phyloP scores from a whole-genome alignment of 192 early-diverging fungal species.

The Coemansia sp. region DNA sequence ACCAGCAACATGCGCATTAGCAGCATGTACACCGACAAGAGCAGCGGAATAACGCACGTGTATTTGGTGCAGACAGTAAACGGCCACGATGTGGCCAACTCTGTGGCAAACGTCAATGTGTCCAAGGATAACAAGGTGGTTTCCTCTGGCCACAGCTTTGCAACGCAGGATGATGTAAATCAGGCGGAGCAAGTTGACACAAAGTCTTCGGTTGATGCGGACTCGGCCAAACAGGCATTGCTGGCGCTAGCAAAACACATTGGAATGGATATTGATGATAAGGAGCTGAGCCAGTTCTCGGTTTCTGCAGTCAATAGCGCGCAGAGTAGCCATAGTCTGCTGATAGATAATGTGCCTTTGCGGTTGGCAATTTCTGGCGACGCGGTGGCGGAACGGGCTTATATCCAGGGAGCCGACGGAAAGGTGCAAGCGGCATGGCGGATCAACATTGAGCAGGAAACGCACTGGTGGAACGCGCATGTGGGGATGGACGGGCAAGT shows the following conservation, averaged over 20 bases:
- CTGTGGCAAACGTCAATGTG: conserved; percentile 82
- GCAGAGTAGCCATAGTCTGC: conserved; percentile 1
- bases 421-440: conserved; percentile 76
- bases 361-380: conserved; percentile 12
- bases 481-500: conserved; percentile 66
- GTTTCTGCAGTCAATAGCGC: background rate
- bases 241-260: conserved; percentile 14
- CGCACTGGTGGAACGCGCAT: conserved; percentile 81
- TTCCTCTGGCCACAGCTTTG: conserved; percentile 74
- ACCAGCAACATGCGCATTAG: conserved; percentile 54
- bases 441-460: conserved; percentile 74
- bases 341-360: conserved; percentile 49
- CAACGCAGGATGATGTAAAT: background rate
- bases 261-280: background rate
- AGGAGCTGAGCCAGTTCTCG: background rate
- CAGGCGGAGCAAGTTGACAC: background rate
- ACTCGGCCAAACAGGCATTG: conserved; percentile 15
- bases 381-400: conserved; percentile 60
- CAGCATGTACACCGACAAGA: conserved; percentile 64
- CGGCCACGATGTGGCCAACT: conserved; percentile 78
- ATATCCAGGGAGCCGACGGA: conserved; percentile 64
- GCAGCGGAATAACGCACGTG: conserved; percentile 84
- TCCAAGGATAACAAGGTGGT: conserved; percentile 59
- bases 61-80: conserved; percentile 73
- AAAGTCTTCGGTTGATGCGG: background rate